Evolutionary conservation across 1,284 basidiomycete species (phyloP).

Genomic region (Phylloporus sp.): DNA sequence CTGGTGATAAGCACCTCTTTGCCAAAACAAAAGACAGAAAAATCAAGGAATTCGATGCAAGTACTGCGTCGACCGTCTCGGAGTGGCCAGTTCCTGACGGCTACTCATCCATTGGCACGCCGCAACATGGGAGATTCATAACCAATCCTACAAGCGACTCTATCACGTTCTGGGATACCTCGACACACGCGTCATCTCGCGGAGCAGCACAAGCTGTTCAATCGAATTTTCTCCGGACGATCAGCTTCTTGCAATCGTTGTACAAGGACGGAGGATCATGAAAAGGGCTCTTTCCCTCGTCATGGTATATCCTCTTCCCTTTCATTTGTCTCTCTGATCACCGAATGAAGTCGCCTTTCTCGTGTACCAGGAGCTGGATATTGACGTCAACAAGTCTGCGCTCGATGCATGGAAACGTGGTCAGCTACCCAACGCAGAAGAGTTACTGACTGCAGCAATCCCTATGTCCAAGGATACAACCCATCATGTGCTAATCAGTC

Average conservation of each 20-base stretch:
- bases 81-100: constrained; percentile 16
- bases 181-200: not conserved
- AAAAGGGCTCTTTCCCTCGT: no score
- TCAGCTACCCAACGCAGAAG: not conserved
- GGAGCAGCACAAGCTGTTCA: constrained; percentile 1
- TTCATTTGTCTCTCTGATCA: not conserved
- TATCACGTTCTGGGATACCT: constrained; percentile 8
- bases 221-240: constrained; percentile 16
- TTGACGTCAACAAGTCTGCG: not conserved
- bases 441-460: not conserved
- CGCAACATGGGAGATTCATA: constrained; percentile 11
- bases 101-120: constrained; percentile 18
- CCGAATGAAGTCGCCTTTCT: no score
- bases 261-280: not conserved
- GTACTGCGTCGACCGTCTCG: not conserved
- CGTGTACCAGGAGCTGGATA: not conserved
- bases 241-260: constrained; percentile 7
- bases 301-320: constrained; percentile 6
- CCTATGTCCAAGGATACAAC: not conserved
- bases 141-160: not conserved
- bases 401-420: not conserved
- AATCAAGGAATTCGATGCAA: constrained; percentile 11
- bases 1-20: constrained; percentile 5
- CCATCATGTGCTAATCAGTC: constrained; percentile 5
- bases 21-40: constrained; percentile 4